phyloP scores from a whole-genome alignment of 306 rosid species.

The Quercus gilva region DNA sequence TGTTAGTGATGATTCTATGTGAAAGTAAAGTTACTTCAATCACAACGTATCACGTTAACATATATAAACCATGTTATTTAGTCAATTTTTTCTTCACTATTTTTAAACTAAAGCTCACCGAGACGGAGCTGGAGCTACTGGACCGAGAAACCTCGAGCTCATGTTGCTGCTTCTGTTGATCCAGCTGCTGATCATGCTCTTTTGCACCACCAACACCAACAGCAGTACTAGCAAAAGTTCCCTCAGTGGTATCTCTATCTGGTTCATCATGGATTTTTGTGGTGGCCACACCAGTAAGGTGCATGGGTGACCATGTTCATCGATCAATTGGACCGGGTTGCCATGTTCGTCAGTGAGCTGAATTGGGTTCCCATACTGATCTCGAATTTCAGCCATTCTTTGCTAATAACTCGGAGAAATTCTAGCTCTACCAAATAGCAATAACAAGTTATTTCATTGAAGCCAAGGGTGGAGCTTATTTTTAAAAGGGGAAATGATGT shows the following conservation, averaged over 20 bases:
- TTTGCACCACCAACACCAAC: background rate
- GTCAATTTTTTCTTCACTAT: too few species aligned
- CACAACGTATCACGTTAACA: too few species aligned
- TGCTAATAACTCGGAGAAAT: background rate
- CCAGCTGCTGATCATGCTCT: constrained; percentile 1
- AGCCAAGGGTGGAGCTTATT: background rate
- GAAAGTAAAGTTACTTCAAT: too few species aligned
- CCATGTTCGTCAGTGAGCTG: constrained; percentile 62
- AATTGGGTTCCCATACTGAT: constrained; percentile 61
- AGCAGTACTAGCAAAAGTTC: background rate
- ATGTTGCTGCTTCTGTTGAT: background rate
- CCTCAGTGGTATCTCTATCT: background rate
- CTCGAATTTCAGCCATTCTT: constrained; percentile 62
- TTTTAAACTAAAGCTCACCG: constrained; percentile 26
- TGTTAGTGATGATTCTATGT: too few species aligned
- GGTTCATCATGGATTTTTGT: background rate
- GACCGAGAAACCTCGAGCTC: constrained; percentile 25
- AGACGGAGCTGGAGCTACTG: constrained; percentile 54
- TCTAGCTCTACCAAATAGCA: background rate
- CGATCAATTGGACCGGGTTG: constrained; percentile 58
- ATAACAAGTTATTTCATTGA: background rate
- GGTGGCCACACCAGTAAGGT: constrained; percentile 60
- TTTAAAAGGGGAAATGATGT: background rate
- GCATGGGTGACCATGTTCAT: constrained; percentile 68
- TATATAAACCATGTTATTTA: too few species aligned